Percentiles rank a stretch among this genome's conserved stretches.
phyloP scores from a whole-genome alignment of 106 monocot species.

The Dendrobium officinale region DNA sequence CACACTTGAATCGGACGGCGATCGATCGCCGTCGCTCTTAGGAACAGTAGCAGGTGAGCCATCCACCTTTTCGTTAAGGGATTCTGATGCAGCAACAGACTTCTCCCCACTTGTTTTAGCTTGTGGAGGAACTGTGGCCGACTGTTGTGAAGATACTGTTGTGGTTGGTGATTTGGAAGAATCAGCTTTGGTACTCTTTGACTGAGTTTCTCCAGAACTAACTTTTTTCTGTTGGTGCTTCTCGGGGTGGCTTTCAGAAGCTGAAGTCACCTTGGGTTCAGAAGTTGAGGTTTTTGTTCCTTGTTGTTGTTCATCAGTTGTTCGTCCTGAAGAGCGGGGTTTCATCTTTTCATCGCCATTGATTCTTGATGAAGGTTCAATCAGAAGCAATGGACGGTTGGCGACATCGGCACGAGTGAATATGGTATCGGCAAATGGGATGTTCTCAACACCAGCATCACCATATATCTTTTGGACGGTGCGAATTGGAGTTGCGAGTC shows the following conservation, averaged over 20 bases:
- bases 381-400: slow-evolving; percentile 59
- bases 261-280: slow-evolving; percentile 26
- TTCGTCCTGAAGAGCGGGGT: slow-evolving; percentile 20
- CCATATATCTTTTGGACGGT: slow-evolving; percentile 80
- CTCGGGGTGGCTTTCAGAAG: slow-evolving; percentile 22
- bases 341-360: slow-evolving; percentile 51
- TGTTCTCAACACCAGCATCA: slow-evolving; percentile 62
- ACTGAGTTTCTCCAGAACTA: slow-evolving; percentile 12
- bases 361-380: slow-evolving; percentile 49
- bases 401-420: slow-evolving; percentile 23
- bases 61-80: slow-evolving; percentile 1
- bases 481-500: slow-evolving; percentile 92
- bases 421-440: slow-evolving; percentile 66
- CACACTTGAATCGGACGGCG: slow-evolving; percentile 11
- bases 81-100: neutral
- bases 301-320: slow-evolving; percentile 43
- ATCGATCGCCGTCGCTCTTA: slow-evolving; percentile 25
- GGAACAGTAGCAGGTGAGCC: neutral
- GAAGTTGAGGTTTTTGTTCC: slow-evolving; percentile 20
- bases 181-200: slow-evolving; percentile 20
- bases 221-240: slow-evolving; percentile 38
- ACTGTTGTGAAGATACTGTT: too few relatives aligned
- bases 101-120: slow-evolving; percentile 15
- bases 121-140: too few relatives aligned
- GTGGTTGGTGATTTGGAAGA: slow-evolving; percentile 6